These are phyloP conservation scores for Diaporthe aspalathi DNA, from an alignment of 2,329 filamentous ascomycete genomes.

Conservation along the genomic window DNA sequence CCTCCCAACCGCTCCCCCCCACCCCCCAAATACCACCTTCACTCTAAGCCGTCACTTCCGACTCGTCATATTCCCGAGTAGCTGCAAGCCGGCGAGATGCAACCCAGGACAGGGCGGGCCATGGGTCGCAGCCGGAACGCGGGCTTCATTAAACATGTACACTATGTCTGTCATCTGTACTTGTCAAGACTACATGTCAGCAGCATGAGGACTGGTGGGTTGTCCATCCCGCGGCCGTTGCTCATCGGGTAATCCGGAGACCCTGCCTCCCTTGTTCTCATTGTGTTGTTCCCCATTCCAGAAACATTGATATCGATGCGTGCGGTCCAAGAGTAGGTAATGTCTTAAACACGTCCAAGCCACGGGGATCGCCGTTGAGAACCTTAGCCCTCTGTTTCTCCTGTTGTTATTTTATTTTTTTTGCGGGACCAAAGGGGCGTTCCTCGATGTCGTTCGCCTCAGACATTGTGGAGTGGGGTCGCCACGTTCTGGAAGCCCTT, in stretches of 20 bases:
- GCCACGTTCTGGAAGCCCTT: slow-evolving; percentile 29
- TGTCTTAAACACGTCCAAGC: slow-evolving; percentile 29
- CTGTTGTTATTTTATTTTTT: not conserved
- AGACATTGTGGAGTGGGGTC: slow-evolving; percentile 11
- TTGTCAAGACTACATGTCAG: slow-evolving; percentile 4
- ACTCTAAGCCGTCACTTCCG: slow-evolving; percentile 4
- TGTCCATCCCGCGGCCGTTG: not conserved
- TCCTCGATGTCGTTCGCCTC: slow-evolving; percentile 15
- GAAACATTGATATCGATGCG: not conserved
- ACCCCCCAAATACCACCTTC: too few relatives aligned
- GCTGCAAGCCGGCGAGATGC: slow-evolving; percentile 17
- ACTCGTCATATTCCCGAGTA: slow-evolving; percentile 15
- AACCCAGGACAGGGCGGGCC: slow-evolving; percentile 14
- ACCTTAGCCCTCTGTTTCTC: not conserved
- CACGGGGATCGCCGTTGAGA: slow-evolving; percentile 17
- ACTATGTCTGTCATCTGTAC: not conserved
- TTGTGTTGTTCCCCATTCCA: not conserved
- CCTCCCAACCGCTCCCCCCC: too few relatives aligned
- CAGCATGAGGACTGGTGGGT: not conserved
- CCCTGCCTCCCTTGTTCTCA: slow-evolving; percentile 1
- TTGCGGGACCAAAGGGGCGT: not conserved
- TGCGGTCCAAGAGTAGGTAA: too few relatives aligned
- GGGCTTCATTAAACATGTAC: not conserved
- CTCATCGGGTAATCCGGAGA: slow-evolving; percentile 6
- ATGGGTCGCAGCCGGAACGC: not conserved